Evolutionary conservation across 164 flowering plant species (phyloP).

Genomic region (Vitis vinifera): ASM3070453v1 NC_081810.1:7823501-7824000

Average conservation of each 20-base stretch:
- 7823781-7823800: conserved; percentile 48
- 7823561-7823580: conserved; percentile 54
- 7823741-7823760: conserved; percentile 75
- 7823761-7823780: conserved; percentile 66
- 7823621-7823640: conserved; percentile 82
- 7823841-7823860: conserved; percentile 77
- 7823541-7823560: conserved; percentile 48
- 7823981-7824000: background rate
- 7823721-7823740: conserved; percentile 73
- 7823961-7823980: background rate
- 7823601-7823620: conserved; percentile 54
- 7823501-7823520: conserved; percentile 83
- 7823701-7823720: conserved; percentile 56
- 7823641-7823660: conserved; percentile 66
- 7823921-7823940: conserved; percentile 59
- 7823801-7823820: conserved; percentile 74
- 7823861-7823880: conserved; percentile 83
- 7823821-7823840: conserved; percentile 90
- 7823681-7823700: conserved; percentile 57
- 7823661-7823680: conserved; percentile 69
- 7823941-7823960: too few species aligned
- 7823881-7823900: conserved; percentile 79
- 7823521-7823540: conserved; percentile 52
- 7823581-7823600: conserved; percentile 74
- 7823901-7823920: conserved; percentile 74